phyloP scores from a whole-genome alignment of 1,284 basidiomycete species.

The Microbotryomycetes sp. region DNA sequence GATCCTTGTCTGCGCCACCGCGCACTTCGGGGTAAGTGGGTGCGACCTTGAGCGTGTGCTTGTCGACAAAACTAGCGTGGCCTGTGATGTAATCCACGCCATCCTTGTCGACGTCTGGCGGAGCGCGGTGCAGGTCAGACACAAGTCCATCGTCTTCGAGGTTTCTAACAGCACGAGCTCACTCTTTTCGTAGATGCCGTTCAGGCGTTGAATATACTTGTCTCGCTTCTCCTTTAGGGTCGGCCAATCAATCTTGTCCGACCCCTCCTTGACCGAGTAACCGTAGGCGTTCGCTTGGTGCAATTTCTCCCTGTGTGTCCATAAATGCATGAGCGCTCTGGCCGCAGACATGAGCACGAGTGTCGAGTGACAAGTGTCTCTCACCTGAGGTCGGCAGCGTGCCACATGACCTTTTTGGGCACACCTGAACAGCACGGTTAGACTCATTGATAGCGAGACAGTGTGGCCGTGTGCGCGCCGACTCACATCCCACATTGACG shows the following conservation, averaged over 20 bases:
- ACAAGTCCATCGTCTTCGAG: background rate
- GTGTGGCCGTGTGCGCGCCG: no score
- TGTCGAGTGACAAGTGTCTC: background rate
- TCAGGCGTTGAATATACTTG: constrained; percentile 84
- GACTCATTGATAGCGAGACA: no score
- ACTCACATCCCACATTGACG: constrained; percentile 72
- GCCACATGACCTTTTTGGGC: constrained; percentile 98
- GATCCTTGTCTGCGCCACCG: constrained; percentile 29
- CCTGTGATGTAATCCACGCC: constrained; percentile 83
- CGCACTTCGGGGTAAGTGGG: constrained; percentile 29
- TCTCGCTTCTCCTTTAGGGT: constrained; percentile 90
- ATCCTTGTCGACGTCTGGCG: constrained; percentile 74
- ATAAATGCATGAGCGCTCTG: background rate
- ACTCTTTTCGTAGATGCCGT: constrained; percentile 66
- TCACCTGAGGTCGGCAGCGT: constrained; percentile 74
- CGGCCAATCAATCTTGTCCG: constrained; percentile 69
- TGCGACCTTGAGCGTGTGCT: constrained; percentile 35
- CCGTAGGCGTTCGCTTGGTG: constrained; percentile 68
- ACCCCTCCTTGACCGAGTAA: constrained; percentile 48
- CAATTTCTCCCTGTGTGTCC: constrained; percentile 57
- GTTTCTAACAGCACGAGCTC: background rate
- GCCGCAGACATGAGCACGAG: background rate
- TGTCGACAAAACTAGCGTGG: constrained; percentile 55
- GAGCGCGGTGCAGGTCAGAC: background rate
- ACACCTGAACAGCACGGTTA: no score